Evolutionary conservation across 495 filamentous ascomycete genomes (phyloP), one percentile per base, ranked within the genome.

Genomic region (Daldinia bambusicola): DNA sequence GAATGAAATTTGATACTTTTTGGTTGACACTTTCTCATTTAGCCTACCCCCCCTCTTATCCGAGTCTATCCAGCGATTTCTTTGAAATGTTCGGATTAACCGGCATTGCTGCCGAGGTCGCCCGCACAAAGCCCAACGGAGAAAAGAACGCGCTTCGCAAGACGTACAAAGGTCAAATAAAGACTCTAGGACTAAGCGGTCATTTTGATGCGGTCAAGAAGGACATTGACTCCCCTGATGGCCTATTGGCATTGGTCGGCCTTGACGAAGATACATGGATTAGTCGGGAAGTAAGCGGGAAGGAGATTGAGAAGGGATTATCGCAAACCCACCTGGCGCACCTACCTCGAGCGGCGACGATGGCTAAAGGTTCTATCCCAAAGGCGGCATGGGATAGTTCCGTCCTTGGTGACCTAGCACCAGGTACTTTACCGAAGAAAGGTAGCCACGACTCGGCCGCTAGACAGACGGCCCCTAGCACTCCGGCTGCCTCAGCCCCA

Each of bases 151-250:
- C 82, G 63, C 78, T 88, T 38, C 80, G 86, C 7, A 88, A 88
- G 75, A 87, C 86, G 6, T 88, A 88, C 76, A 88, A 88, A 78
- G 84, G 84, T 12, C 80, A 87, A 43, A 85, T 88, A 68, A 86
- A 85, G 77, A 82, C 80, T 59, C 76, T 86, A n/a, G 83, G 82
- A 61, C 75, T 88, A 1, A 80, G 80, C 65, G 86, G 86, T 32
- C 79, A 83, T 34, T 88, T 86, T 67, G 85, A 88, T 63, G 80
- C 80, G 1, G 78, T 80, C 31, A 85, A 84, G 76, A 77, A 82
- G 43, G 83, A 86, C 10, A 63, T 68, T 13, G 74, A 80, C 7
- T 75, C 70, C 0, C 75, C 69, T 0, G 77, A 81, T 37, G 71
- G 79, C 43, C 71, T 88, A 30, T 55, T 79, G 18, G 80, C 75